Conservation (phyloP, 2,329 filamentous ascomycete species). For the Xenosphaeropsis pyriputrescens region DNA sequence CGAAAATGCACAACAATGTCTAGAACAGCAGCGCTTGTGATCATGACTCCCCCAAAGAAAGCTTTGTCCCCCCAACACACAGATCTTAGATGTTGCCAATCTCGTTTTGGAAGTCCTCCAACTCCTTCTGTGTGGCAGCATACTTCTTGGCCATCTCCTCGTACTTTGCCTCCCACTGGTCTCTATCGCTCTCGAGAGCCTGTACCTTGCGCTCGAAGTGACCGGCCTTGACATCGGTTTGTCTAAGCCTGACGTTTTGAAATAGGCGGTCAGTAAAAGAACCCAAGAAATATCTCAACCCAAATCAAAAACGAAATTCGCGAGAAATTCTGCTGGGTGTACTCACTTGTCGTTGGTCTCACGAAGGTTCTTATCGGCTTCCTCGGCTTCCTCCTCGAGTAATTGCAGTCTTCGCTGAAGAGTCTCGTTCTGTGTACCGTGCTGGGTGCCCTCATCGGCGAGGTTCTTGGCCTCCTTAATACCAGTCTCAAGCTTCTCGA, state of each 20-base stretch:
- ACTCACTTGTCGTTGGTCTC: conserved; percentile 98
- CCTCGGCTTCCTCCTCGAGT: conserved; percentile 94
- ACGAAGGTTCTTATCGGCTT: conserved; percentile 88
- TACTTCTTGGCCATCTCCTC: conserved; percentile 96
- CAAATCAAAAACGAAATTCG: too few relatives aligned
- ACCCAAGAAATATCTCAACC: too few relatives aligned
- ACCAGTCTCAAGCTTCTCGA: conserved; percentile 78
- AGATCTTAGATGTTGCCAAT: conserved; percentile 71
- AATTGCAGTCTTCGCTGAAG: conserved; percentile 86
- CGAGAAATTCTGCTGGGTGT: background rate
- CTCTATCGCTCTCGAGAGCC: conserved; percentile 79
- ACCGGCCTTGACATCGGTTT: conserved; percentile 97
- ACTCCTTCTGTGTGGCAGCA: conserved; percentile 68
- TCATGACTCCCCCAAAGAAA: too few relatives aligned
- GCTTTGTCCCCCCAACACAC: too few relatives aligned
- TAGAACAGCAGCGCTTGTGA: too few relatives aligned
- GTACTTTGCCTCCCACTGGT: conserved; percentile 95
- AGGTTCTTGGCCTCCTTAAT: conserved; percentile 81
- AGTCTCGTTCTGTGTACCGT: conserved; percentile 81
- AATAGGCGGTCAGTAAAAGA: background rate
- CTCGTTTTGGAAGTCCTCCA: conserved; percentile 80
- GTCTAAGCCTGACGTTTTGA: conserved; percentile 58
- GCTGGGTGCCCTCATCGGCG: conserved; percentile 67
- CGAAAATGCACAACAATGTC: too few relatives aligned
- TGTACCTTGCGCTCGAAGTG: conserved; percentile 99